These are phyloP conservation scores for Candida golubevii DNA, from an alignment of 805 yeast species.

Conservation along the genomic window DNA sequence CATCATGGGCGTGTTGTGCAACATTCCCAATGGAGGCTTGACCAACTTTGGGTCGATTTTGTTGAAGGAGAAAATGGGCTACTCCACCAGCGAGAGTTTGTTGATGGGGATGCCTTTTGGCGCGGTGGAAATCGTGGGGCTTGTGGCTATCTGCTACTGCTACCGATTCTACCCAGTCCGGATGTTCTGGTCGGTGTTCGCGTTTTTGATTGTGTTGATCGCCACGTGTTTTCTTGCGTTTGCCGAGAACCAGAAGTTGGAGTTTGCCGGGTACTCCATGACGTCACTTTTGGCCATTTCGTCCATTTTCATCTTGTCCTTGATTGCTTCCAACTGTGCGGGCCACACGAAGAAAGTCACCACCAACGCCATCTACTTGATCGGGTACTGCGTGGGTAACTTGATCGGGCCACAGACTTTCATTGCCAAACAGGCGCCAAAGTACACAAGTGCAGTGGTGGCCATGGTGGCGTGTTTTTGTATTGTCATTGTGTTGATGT, in stretches of 20 bases:
- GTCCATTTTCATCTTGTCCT: constrained; percentile 28
- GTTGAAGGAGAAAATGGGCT: constrained; percentile 40
- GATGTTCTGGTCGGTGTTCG: constrained; percentile 27
- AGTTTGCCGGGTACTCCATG: constrained; percentile 29
- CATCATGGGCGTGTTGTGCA: constrained; percentile 7
- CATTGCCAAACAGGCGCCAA: constrained; percentile 38
- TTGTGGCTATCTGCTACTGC: constrained; percentile 26
- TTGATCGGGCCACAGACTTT: constrained; percentile 54
- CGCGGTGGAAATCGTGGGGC: constrained; percentile 42
- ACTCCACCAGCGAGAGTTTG: constrained; percentile 30
- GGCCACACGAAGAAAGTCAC: constrained; percentile 56
- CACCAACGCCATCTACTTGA: constrained; percentile 40
- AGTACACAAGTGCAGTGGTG: constrained; percentile 36
- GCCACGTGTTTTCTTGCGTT: constrained; percentile 41
- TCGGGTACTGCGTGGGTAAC: constrained; percentile 53
- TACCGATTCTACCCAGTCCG: constrained; percentile 25
- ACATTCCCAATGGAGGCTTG: constrained; percentile 53
- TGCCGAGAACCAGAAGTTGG: constrained; percentile 25
- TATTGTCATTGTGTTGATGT: constrained; percentile 23
- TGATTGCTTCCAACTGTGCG: constrained; percentile 45
- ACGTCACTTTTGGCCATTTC: constrained; percentile 31
- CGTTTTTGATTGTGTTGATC: constrained; percentile 19
- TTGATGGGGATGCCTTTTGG: constrained; percentile 47
- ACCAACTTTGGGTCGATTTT: constrained; percentile 46
- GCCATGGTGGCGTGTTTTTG: constrained; percentile 36